Conservation (phyloP, 73 alveolate species). For the Tetrahymena borealis region DNA sequence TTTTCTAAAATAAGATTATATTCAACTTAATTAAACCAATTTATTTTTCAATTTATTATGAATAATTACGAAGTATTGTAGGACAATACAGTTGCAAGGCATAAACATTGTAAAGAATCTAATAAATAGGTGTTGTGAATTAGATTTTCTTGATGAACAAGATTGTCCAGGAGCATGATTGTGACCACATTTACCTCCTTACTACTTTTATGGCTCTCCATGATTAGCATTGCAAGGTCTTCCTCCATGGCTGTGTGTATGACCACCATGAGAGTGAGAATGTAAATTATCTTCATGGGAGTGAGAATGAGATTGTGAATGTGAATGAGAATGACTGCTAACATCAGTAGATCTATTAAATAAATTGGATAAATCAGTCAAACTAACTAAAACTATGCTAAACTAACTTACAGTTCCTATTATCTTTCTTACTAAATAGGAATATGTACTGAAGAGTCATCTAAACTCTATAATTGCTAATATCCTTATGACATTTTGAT, state of each 20-base stretch:
- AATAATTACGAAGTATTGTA: slow-evolving; percentile 32
- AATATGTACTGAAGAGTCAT: background rate
- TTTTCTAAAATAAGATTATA: too few relatives aligned
- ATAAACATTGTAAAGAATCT: slow-evolving; percentile 28
- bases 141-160: background rate
- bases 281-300: background rate
- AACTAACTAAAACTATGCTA: background rate
- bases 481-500: background rate
- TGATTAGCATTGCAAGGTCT: background rate
- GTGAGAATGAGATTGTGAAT: background rate
- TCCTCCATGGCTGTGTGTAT: background rate
- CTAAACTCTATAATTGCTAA: background rate
- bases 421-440: background rate
- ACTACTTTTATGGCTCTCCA: background rate
- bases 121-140: background rate
- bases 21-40: too few relatives aligned
- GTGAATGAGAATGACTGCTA: background rate
- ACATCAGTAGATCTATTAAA: background rate
- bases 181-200: background rate
- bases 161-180: background rate
- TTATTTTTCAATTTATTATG: background rate
- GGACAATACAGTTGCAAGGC: slow-evolving; percentile 31
- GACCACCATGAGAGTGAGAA: background rate
- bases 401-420: background rate
- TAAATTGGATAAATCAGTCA: too few relatives aligned